Evolutionary conservation across 192 early-diverging fungal species (phyloP).

Genomic region (Coemansia sp.): DNA sequence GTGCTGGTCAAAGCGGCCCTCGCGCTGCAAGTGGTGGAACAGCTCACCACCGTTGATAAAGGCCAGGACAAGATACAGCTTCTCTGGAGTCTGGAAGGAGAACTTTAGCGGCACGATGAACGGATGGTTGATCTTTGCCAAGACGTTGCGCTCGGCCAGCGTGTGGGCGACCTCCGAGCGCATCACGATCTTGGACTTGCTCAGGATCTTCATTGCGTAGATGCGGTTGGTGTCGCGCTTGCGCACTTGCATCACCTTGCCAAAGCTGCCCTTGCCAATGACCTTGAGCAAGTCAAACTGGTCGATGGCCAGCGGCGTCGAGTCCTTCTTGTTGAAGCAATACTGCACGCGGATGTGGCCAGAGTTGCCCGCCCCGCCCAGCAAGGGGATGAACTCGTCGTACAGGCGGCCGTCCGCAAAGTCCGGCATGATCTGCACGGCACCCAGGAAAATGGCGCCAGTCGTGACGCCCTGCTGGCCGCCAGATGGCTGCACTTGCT

Average conservation of each 20-base stretch:
- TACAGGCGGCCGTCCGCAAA: conserved; percentile 58
- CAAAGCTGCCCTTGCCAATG: conserved; percentile 96
- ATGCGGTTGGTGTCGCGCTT: conserved; percentile 89
- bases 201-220: conserved; percentile 96
- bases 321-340: conserved; percentile 67
- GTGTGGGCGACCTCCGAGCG: conserved; percentile 92
- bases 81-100: conserved; percentile 92
- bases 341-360: conserved; percentile 72
- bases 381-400: conserved; percentile 64
- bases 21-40: conserved; percentile 91
- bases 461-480: conserved; percentile 43
- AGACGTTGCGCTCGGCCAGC: conserved; percentile 86
- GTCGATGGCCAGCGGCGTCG: conserved; percentile 76
- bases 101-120: conserved; percentile 95
- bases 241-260: conserved; percentile 95
- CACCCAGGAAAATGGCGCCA: conserved; percentile 53
- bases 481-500: conserved; percentile 26
- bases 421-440: conserved; percentile 53
- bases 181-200: conserved; percentile 92
- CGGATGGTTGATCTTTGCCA: conserved; percentile 87
- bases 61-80: conserved; percentile 91
- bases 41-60: conserved; percentile 98
- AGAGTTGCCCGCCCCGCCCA: conserved; percentile 58
- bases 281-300: conserved; percentile 93
- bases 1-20: conserved; percentile 83